Evolutionary conservation across 176 grass and related monocot species (phyloP), one percentile per base, ranked within the genome.

Genomic region (Olyra latifolia): DNA sequence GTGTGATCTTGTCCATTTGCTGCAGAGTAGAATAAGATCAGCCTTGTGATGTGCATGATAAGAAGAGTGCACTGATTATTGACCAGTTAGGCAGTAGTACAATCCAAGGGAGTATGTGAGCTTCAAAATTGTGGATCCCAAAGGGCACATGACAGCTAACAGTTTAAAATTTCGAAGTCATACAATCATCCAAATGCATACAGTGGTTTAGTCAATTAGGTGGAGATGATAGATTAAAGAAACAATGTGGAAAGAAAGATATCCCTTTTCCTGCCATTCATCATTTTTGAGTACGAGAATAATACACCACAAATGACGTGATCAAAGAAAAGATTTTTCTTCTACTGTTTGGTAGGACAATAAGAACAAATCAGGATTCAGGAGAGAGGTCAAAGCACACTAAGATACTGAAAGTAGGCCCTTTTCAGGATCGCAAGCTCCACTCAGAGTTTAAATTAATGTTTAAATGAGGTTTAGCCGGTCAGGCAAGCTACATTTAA

Each of bases 101-200:
- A 66, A 43, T 88, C 75, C 75, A 88, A 75, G 6, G 44, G 59
- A 14, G n/a, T 48, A 27, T 54, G 58, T 69, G 72, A 62, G 27
- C 40, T 32, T 86, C 28, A 61, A 69, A 57, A 54, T 53, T 71
- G 72, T 23, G 75, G 54, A 82, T 71, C 78, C 63, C 71, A 62
- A 70, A 76, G 63, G 35, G 24, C 40, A 38, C 25, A 60, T 88
- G 87, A 44, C 55, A 63, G 63, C 5, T 55, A 63, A 57, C 45
- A 38, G 10, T 87, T 78, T 65, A 57, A 82, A 87, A 83, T 24
- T 83, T 48, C 74, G 60, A 77, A 25, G 27, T 66, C 66, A 66
- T 49, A n/a, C 7, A 73, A 73, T 72, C 56, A 58, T 75, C 35
- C 69, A 70, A 75, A 80, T 45, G 38, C 25, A 35, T 17, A 46